A percentile compares a stretch with the other conserved stretches of the same genome.
Conservation (phyloP, 441 rosid species). For the Metrosideros polymorpha region DNA sequence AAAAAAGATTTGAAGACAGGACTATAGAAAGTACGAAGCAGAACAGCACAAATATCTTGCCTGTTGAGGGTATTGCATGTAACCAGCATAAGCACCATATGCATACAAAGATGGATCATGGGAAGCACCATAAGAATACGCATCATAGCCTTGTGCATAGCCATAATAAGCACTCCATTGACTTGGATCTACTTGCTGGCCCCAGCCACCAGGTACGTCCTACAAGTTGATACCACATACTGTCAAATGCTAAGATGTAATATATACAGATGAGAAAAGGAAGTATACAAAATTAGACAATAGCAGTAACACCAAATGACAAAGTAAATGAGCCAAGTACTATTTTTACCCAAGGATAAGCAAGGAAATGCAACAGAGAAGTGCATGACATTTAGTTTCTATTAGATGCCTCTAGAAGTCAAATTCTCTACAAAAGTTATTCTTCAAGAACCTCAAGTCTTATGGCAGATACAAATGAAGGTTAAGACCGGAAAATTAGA, state of each 20-base stretch:
- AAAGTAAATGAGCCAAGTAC: not conserved
- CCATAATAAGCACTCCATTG: slow-evolving; percentile 91
- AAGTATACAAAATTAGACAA: not conserved
- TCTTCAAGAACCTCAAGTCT: not conserved
- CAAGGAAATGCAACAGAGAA: not conserved
- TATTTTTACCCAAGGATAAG: not conserved
- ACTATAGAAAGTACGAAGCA: not conserved
- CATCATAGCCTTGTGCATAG: slow-evolving; percentile 93
- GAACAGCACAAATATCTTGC: slow-evolving; percentile 11
- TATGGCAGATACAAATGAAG: not conserved
- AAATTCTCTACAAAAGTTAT: not conserved
- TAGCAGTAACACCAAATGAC: not conserved
- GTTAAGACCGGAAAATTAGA: not conserved
- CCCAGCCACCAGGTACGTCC: slow-evolving; percentile 59
- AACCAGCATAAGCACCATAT: slow-evolving; percentile 82
- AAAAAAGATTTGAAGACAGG: not conserved
- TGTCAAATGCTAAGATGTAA: not conserved
- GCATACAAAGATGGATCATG: slow-evolving; percentile 85
- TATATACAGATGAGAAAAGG: not conserved
- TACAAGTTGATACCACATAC: slow-evolving; percentile 4
- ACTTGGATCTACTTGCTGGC: slow-evolving; percentile 65
- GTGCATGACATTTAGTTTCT: not conserved
- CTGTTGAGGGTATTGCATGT: slow-evolving; percentile 83
- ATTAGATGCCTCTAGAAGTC: not conserved
- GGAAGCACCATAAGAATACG: slow-evolving; percentile 67